Percentiles rank a stretch among this genome's conserved stretches.
phyloP scores from a whole-genome alignment of 2,329 filamentous ascomycete genomes.

The Xylariaceae sp. region DNA sequence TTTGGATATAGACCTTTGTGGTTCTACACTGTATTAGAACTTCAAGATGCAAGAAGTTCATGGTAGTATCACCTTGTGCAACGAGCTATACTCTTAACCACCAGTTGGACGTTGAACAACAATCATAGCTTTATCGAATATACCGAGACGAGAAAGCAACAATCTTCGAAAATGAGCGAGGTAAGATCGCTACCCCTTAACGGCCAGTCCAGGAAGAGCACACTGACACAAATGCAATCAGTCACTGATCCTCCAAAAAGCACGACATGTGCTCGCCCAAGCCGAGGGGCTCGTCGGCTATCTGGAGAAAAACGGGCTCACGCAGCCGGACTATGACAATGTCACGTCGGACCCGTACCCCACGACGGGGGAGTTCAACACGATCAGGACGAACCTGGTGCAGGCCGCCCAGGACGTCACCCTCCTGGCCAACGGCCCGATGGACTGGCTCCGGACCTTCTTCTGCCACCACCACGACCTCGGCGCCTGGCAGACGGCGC shows the following conservation, averaged over 20 bases:
- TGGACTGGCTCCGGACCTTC: slow-evolving; percentile 11
- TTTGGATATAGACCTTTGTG: no score
- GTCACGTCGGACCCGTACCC: slow-evolving; percentile 4
- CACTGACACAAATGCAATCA: no score
- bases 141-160: no score
- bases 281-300: slow-evolving; percentile 10
- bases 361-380: slow-evolving; percentile 3
- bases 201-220: no score
- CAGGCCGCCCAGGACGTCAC: slow-evolving; percentile 9
- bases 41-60: no score
- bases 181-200: no score
- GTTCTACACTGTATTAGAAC: no score
- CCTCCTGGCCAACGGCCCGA: slow-evolving; percentile 9
- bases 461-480: slow-evolving; percentile 10
- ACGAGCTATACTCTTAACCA: no score
- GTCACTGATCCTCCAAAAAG: slow-evolving; percentile 9
- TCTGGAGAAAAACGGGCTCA: slow-evolving; percentile 7
- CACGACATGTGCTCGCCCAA: slow-evolving; percentile 6
- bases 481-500: slow-evolving; percentile 9
- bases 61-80: no score
- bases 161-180: no score
- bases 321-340: slow-evolving; percentile 9
- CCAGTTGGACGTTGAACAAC: no score
- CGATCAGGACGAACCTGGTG: slow-evolving; percentile 7
- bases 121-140: no score